Evolutionary conservation across 495 filamentous ascomycete species (phyloP).

Genomic region (Polyplosphaeria fusca): DNA sequence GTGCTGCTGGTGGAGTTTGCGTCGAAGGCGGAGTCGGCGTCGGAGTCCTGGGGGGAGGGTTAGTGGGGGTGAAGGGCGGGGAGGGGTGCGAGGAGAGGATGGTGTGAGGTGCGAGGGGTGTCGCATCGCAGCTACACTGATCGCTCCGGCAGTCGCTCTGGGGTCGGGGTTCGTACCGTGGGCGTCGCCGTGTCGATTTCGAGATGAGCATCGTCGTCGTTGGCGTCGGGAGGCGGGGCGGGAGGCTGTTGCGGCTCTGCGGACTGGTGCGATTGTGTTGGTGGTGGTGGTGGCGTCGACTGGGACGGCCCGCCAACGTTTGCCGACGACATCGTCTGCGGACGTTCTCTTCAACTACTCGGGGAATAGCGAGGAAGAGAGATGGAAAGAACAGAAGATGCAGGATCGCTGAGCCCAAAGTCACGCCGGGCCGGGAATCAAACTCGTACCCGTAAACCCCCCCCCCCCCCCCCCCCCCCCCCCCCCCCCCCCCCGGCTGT

Average conservation of each 20-base stretch:
- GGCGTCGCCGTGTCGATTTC: not conserved
- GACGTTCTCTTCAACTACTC: too few relatives aligned
- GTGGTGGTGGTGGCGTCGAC: not conserved
- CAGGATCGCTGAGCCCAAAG: too few relatives aligned
- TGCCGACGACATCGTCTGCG: slow-evolving; percentile 5
- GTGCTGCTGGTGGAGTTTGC: slow-evolving; percentile 12
- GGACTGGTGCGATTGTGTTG: not conserved
- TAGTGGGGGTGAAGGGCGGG: not conserved
- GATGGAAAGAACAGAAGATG: too few relatives aligned
- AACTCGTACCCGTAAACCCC: too few relatives aligned
- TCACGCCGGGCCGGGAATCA: too few relatives aligned
- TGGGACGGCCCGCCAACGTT: slow-evolving; percentile 1
- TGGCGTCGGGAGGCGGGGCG: not conserved
- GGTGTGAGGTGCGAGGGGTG: not conserved
- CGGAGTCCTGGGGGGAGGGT: too few relatives aligned
- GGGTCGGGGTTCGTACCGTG: too few relatives aligned
- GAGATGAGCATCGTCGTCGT: not conserved
- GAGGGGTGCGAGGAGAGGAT: not conserved
- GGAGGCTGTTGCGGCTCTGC: not conserved
- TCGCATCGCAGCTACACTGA: too few relatives aligned
- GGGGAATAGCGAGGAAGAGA: too few relatives aligned
- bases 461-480: too few relatives aligned
- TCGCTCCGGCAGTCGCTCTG: too few relatives aligned
- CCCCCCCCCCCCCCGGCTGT: too few relatives aligned
- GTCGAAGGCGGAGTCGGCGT: slow-evolving; percentile 29